These are phyloP conservation scores for Sugiyamaella novakii DNA, from an alignment of 1,139 yeast species.

Conservation along the genomic window DNA sequence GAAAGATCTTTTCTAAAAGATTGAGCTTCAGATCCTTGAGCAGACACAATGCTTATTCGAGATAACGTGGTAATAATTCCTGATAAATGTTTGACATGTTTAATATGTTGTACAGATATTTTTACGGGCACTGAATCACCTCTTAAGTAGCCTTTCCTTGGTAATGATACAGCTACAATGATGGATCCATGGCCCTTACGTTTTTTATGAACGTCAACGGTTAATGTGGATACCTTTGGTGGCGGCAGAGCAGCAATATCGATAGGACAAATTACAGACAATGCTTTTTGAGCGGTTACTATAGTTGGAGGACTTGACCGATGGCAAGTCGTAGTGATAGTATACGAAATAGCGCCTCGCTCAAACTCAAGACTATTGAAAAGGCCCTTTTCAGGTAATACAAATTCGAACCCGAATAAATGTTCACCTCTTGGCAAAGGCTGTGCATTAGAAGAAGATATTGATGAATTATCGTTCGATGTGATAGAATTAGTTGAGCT, in stretches of 20 bases:
- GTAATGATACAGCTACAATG: conserved; percentile 55
- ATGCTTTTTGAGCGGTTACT: conserved; percentile 44
- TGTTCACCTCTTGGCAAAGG: conserved; percentile 66
- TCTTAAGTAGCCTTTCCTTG: conserved; percentile 70
- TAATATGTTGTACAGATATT: conserved; percentile 66
- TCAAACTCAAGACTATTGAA: conserved; percentile 82
- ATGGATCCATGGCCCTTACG: conserved; percentile 38
- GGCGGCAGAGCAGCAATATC: conserved; percentile 68
- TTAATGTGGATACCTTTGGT: conserved; percentile 67
- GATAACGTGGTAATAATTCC: conserved; percentile 82
- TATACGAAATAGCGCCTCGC: conserved; percentile 76
- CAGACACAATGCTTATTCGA: conserved; percentile 76
- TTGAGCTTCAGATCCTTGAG: conserved; percentile 54
- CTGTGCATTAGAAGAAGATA: conserved; percentile 15
- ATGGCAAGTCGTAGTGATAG: conserved; percentile 58
- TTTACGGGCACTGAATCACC: conserved; percentile 80
- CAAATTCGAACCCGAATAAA: conserved; percentile 80
- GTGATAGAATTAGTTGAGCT: neutral
- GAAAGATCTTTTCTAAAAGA: conserved; percentile 83
- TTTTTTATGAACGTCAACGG: conserved; percentile 52
- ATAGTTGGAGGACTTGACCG: conserved; percentile 36
- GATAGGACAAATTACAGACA: conserved; percentile 69
- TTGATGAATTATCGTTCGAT: conserved; percentile 9
- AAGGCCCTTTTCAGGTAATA: conserved; percentile 68
- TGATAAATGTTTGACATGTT: conserved; percentile 67